Evolutionary conservation across 2,329 filamentous ascomycete genomes (phyloP).

Genomic region (Aureobasidium namibiae): DNA sequence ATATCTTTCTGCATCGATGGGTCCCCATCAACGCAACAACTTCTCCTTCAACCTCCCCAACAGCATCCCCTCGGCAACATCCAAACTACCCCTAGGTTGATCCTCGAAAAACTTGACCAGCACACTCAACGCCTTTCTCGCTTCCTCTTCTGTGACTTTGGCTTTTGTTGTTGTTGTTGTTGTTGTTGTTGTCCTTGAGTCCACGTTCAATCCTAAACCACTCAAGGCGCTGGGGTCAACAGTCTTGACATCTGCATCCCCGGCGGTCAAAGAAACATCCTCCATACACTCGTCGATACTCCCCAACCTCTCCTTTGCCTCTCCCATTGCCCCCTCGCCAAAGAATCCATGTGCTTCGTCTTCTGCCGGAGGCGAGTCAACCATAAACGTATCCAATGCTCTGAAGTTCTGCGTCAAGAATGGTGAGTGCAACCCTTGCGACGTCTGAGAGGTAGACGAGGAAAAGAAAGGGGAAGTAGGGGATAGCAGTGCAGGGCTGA

Average conservation of each 20-base stretch:
- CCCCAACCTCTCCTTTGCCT: constrained; percentile 17
- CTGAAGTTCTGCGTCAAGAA: constrained; percentile 70
- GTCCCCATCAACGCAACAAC: constrained; percentile 49
- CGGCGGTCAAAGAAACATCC: constrained; percentile 13
- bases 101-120: constrained; percentile 75
- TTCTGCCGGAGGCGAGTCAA: constrained; percentile 35
- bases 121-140: constrained; percentile 69
- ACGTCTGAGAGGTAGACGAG: constrained; percentile 53
- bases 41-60: constrained; percentile 82
- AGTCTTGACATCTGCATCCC: neutral
- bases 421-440: neutral
- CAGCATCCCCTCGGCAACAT: constrained; percentile 67
- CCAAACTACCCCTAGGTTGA: constrained; percentile 59
- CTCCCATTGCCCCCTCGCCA: too few relatives aligned
- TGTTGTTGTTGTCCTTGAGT: too few relatives aligned
- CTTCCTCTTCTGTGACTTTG: constrained; percentile 67
- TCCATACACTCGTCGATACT: constrained; percentile 36
- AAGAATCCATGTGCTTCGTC: too few relatives aligned
- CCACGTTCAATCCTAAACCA: too few relatives aligned
- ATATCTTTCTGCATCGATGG: too few relatives aligned
- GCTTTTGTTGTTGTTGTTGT: constrained; percentile 8
- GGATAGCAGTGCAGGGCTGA: constrained; percentile 64
- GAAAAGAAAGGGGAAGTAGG: constrained; percentile 66
- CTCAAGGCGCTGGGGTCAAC: neutral
- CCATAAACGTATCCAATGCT: constrained; percentile 53